A percentile compares a stretch with the other conserved stretches of the same genome.
Conservation (phyloP, 345 rosid genomes). For the Camelina laxa region DNA sequence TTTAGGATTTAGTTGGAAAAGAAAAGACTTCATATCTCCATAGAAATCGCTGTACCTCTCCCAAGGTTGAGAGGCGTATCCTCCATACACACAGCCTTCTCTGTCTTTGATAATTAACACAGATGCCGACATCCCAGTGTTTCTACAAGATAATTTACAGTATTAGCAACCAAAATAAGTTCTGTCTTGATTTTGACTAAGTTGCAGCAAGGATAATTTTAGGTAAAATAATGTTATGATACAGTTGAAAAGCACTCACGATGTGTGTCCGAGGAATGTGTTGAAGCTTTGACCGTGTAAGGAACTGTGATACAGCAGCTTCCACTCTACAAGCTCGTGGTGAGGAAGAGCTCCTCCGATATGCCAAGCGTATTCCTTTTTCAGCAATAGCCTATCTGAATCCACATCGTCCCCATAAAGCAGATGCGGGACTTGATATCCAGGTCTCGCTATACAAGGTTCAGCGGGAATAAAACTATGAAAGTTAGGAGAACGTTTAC, state of each 20-base stretch:
- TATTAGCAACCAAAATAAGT: slow-evolving; percentile 28
- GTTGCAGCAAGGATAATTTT: slow-evolving; percentile 6
- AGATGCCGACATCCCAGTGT: slow-evolving; percentile 60
- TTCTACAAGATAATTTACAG: slow-evolving; percentile 61
- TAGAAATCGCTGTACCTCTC: slow-evolving; percentile 84
- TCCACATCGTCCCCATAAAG: slow-evolving; percentile 52
- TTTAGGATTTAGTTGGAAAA: slow-evolving; percentile 78
- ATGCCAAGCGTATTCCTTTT: slow-evolving; percentile 89
- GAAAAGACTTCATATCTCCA: slow-evolving; percentile 90
- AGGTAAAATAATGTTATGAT: background rate
- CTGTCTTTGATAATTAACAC: slow-evolving; percentile 76
- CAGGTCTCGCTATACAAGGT: slow-evolving; percentile 51
- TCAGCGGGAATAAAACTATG: slow-evolving; percentile 3
- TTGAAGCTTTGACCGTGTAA: slow-evolving; percentile 78
- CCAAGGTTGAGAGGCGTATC: slow-evolving; percentile 95
- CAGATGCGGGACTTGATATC: slow-evolving; percentile 75
- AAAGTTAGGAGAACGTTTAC: background rate
- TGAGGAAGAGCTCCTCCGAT: slow-evolving; percentile 90
- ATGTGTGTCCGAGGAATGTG: slow-evolving; percentile 76
- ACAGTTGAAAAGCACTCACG: slow-evolving; percentile 54
- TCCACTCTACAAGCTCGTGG: slow-evolving; percentile 82
- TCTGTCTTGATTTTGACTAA: background rate
- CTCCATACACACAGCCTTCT: slow-evolving; percentile 82
- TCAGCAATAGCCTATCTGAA: slow-evolving; percentile 55
- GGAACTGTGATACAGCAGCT: slow-evolving; percentile 80